Conservation (phyloP, 176 grass and related monocot species). For the Raddia distichophylla region DNA sequence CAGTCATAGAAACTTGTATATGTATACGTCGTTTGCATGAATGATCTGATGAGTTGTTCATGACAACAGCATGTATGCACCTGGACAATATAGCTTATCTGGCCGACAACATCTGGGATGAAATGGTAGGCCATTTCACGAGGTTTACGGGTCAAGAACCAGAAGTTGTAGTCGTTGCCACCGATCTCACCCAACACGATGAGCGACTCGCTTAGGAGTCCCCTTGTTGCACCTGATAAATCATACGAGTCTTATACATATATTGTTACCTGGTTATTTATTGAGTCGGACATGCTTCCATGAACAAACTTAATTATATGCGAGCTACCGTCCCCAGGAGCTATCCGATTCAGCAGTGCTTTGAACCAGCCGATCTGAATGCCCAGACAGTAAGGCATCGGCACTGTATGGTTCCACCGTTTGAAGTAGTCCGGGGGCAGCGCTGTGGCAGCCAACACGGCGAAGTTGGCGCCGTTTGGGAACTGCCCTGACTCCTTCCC, state of each 20-base stretch:
- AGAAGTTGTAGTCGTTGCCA: conserved; percentile 72
- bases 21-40: background rate
- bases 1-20: background rate
- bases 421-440: conserved; percentile 44
- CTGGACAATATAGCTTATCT: conserved; percentile 40
- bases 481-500: conserved; percentile 40
- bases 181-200: conserved; percentile 62
- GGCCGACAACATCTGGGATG: conserved; percentile 50
- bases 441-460: conserved; percentile 37
- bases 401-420: background rate
- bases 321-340: conserved; percentile 38
- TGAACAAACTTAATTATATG: background rate
- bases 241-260: background rate
- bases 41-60: background rate
- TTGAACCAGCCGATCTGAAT: conserved; percentile 50
- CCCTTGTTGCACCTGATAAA: conserved; percentile 22
- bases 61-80: conserved; percentile 4
- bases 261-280: background rate
- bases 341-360: conserved; percentile 33
- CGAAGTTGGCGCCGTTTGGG: conserved; percentile 60
- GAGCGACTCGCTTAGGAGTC: conserved; percentile 46
- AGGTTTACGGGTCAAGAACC: conserved; percentile 14
- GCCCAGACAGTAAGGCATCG: conserved; percentile 3
- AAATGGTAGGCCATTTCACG: conserved; percentile 39
- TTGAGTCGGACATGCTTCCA: background rate